Base-by-base conservation (phyloP, 2,329 filamentous ascomycete genomes). In the Sporothrix pseudoabietina region DNA sequence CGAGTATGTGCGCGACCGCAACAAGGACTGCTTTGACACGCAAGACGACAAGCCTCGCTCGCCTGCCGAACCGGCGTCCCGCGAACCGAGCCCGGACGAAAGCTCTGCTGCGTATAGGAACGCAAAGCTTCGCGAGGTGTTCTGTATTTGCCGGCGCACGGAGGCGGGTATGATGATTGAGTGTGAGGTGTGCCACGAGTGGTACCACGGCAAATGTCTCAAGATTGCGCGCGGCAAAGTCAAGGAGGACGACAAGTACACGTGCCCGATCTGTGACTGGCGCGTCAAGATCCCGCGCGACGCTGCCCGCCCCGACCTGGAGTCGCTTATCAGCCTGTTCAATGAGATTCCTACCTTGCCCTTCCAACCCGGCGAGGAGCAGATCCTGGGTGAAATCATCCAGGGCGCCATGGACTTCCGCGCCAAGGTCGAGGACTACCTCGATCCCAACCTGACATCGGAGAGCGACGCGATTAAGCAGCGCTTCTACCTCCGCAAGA, bases 111-210 rank as follows among this genome's bases (percentile, higher is more conserved):
- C 83, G 77, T 91, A 84, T 87, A 85, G 91, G 78, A 87, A 92
- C 78, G 87, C 85, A 79, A 90, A 83, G 44, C 87, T 87, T 72
- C 82, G 88, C 49, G 94, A 98, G 80, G 95, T 98, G 0, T 99
- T 98, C 81, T 99, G 96, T 82, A 97, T 99, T 77, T 99, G 96
- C 82, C 90, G 96, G 74, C 93, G 91, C 76, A 89, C 94, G 7
- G 96, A 99, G 82, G 94, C 95, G 52, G 96, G 96, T 70, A 97
- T 98, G 92, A 99, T 99, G 96, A 98, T 99, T 78, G 96, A 99
- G 82, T 99, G 96, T 80, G 96, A 98, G 80, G 86, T 98, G 54
- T 99, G 96, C 82, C 95, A 98, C 79, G 96, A 99, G 84, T 99
- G 96, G 96, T 99, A 99, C 79, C 96, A 99, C 79, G 95, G 96